Evolutionary conservation across 257 asterid species (phyloP).

Genomic region (Nicotiana tomentosiformis): DNA sequence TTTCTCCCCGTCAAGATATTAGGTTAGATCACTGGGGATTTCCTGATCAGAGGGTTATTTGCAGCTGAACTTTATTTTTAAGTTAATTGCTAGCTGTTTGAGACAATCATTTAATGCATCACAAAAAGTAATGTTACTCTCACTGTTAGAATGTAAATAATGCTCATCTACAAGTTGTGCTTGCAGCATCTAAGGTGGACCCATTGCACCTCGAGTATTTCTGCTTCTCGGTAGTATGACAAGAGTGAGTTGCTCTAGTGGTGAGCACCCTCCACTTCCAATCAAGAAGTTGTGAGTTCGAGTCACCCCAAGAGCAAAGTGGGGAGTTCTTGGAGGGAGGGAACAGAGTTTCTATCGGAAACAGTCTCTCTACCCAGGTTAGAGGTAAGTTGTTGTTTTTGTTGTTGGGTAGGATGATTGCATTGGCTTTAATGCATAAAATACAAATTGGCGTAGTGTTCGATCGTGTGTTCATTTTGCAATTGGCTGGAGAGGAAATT

Average conservation of each 20-base stretch:
- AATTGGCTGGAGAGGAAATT: background rate
- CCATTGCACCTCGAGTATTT: conserved; percentile 78
- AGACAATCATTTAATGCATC: background rate
- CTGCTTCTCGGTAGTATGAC: conserved; percentile 48
- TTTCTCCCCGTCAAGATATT: too few relatives aligned
- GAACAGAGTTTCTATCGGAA: too few relatives aligned
- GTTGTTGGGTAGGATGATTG: conserved; percentile 50
- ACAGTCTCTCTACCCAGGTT: too few relatives aligned
- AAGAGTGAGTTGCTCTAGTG: too few relatives aligned
- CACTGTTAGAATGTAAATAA: background rate
- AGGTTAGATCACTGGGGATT: too few relatives aligned
- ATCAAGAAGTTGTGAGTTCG: too few relatives aligned
- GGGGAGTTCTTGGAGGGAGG: too few relatives aligned
- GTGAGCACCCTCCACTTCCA: too few relatives aligned
- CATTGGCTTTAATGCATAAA: conserved; percentile 14
- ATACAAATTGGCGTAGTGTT: background rate
- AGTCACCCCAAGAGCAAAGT: too few relatives aligned
- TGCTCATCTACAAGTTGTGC: conserved; percentile 13
- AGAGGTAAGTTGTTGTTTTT: too few relatives aligned
- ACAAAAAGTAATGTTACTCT: background rate
- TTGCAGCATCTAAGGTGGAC: conserved; percentile 23
- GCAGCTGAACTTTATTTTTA: background rate
- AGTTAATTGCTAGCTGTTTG: background rate
- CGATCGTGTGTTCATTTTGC: background rate
- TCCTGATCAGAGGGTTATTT: too few relatives aligned